phyloP scores from a whole-genome alignment of 2,329 filamentous ascomycete genomes.

The Colletotrichum gloeosporioides region DNA sequence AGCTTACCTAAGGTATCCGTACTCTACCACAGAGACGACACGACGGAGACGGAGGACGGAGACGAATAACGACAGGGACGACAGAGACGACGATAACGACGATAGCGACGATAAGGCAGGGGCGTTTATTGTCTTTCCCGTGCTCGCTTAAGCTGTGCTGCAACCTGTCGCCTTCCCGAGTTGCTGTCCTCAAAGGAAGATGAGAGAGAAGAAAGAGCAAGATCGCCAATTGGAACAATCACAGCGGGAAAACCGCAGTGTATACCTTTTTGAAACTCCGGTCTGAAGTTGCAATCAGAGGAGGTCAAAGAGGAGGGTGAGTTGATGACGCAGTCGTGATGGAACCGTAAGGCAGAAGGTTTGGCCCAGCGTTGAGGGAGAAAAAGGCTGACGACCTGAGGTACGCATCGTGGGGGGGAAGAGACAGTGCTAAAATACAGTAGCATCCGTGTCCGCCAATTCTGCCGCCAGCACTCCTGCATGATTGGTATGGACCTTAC shows the following conservation, averaged over 20 bases:
- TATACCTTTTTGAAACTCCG: background rate
- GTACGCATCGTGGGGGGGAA: background rate
- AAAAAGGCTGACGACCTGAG: background rate
- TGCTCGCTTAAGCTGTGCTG: background rate
- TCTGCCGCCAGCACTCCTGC: background rate
- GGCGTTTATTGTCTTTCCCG: background rate
- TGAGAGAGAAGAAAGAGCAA: background rate
- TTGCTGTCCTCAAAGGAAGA: background rate
- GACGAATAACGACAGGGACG: too few species aligned
- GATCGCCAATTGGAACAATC: background rate
- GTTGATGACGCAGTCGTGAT: conserved; percentile 19
- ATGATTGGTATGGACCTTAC: background rate
- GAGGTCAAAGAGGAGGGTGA: background rate
- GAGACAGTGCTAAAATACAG: background rate
- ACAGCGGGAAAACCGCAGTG: background rate
- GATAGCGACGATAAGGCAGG: too few species aligned
- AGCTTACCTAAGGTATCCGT: too few species aligned
- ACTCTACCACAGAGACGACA: too few species aligned
- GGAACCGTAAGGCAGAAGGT: conserved; percentile 7
- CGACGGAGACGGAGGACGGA: too few species aligned
- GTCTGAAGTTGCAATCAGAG: background rate
- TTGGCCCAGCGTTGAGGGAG: background rate
- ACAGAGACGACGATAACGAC: too few species aligned
- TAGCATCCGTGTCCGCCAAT: background rate
- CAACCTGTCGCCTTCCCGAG: background rate